Base-by-base conservation (phyloP, 768 basidiomycete species). In the Amanita jacksonii region DNA sequence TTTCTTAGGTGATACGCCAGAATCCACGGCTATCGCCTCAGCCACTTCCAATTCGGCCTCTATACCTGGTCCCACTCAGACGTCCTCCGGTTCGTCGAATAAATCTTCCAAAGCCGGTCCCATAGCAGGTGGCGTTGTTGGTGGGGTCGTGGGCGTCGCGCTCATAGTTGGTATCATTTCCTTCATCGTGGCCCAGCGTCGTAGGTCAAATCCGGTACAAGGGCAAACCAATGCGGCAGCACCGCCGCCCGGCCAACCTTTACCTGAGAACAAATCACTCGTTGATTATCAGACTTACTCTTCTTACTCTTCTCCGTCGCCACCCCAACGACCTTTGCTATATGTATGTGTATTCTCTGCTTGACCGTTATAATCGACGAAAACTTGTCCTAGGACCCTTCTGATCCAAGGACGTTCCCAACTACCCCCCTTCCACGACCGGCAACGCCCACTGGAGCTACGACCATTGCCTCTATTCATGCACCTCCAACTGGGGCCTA, bases 121-220 rank as follows among this genome's bases (percentile, higher is more conserved):
- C n/a, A 80, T 82, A 28, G 76, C 73, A 0, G 81, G 80, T 31
- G 80, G 81, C n/a, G 73, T 75, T 5, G 65, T 79, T 5, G 77
- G 76, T 3, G 76, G 72, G 10, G 46, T 81, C 1, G 64, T 74
- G 20, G 65, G 57, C n/a, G 45, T 74, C 15, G 70, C 65, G 6
- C 49, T 72, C 35, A 58, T 79, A 9, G 67, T 52, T 4, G 70
- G 57, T 1, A 45, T 57, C 5, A 42, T n/a, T n/a, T 56, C 5
- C 54, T 58, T 41, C 69, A n/a, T n/a, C n/a, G n/a, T 60, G 54
- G 57, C 68, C 47, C 8, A 36, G 38, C 30, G 15, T 37, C 54
- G 27, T 6, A 49, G 45, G 41, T 12, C 35, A 31, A 51, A 48
- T 39, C 28, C 43, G 32, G 16, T 10, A 15, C 39, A 13, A 34